These are phyloP conservation scores for Acer yangbiense DNA, from an alignment of 345 rosid species.

Conservation along the genomic window DNA sequence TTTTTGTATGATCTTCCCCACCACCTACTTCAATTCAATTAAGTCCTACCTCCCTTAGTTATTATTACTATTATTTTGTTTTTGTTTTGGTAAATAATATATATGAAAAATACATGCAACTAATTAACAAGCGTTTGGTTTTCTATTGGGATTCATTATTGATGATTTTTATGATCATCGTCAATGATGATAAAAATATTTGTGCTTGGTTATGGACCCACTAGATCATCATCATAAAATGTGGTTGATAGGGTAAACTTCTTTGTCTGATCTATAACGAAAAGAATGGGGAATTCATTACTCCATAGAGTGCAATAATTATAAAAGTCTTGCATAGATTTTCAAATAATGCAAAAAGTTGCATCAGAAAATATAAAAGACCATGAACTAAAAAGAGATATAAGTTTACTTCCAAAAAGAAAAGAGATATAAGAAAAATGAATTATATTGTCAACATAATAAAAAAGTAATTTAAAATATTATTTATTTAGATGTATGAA, in stretches of 20 bases:
- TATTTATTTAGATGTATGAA: no score
- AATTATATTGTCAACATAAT: no score
- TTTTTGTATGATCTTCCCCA: constrained; percentile 22
- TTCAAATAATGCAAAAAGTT: no score
- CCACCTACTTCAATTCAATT: background rate
- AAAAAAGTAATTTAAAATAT: no score
- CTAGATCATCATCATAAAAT: constrained; percentile 18
- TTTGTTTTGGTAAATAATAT: background rate
- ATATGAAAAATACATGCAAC: background rate
- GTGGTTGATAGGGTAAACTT: background rate
- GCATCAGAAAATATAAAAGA: no score
- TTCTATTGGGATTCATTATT: constrained; percentile 16
- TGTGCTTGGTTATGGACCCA: constrained; percentile 10
- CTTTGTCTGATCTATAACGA: background rate
- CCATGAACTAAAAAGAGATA: no score
- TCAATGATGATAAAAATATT: constrained; percentile 17
- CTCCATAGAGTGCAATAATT: no score
- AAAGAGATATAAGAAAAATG: no score
- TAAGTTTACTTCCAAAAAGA: no score
- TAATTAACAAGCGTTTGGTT: background rate
- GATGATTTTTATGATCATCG: background rate
- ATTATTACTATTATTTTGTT: background rate
- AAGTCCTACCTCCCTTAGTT: background rate
- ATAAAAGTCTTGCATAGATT: no score
- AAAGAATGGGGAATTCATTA: background rate